phyloP scores from a whole-genome alignment of 345 rosid genomes.

The Citrus maxima region DNA sequence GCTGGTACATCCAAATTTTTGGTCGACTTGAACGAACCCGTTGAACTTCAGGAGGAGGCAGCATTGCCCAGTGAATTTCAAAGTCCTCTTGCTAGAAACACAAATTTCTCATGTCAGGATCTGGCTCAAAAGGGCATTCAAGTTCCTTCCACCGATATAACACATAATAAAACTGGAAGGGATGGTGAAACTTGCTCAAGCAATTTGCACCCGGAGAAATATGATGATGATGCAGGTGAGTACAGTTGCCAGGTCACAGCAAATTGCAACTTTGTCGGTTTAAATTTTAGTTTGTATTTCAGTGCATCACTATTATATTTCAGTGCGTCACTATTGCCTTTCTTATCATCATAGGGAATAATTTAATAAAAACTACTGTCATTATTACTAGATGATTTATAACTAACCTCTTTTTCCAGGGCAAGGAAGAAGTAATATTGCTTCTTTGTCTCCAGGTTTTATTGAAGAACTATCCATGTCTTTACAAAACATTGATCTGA shows the following conservation, averaged over 20 bases:
- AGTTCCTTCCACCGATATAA: neutral
- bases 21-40: constrained; percentile 53
- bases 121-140: constrained; percentile 8
- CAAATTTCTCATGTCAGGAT: constrained; percentile 9
- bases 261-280: neutral
- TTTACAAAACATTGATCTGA: constrained; percentile 7
- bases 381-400: constrained; percentile 4
- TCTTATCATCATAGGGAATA: neutral
- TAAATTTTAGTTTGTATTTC: neutral
- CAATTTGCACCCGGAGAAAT: neutral
- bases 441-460: constrained; percentile 12
- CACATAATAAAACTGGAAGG: constrained; percentile 11
- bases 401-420: constrained; percentile 16
- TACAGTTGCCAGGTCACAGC: neutral
- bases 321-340: neutral
- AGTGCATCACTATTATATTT: neutral
- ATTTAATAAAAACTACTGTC: neutral
- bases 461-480: neutral
- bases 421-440: constrained; percentile 7
- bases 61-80: constrained; percentile 23
- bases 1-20: constrained; percentile 13
- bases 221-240: constrained; percentile 31
- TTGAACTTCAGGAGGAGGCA: constrained; percentile 29
- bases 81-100: constrained; percentile 17
- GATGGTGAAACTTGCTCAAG: constrained; percentile 17